phyloP scores from a whole-genome alignment of 306 rosid genomes.

The Heteromeles arbutifolia region DNA sequence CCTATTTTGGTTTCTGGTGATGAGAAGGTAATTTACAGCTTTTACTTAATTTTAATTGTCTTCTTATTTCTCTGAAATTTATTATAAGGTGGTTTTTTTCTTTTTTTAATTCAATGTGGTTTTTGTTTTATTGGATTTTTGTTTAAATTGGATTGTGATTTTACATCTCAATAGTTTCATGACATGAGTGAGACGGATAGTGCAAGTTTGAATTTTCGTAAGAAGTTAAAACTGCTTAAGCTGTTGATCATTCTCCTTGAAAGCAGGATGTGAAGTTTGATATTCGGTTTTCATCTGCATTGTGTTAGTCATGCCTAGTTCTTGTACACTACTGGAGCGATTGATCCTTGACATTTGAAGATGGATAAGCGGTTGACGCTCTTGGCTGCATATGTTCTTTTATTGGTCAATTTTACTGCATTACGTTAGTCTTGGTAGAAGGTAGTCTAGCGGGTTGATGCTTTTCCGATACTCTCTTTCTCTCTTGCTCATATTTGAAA shows the following conservation, averaged over 20 bases:
- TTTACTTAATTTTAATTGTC: neutral
- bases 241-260: neutral
- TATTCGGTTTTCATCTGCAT: neutral
- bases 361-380: neutral
- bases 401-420: neutral
- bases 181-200: neutral
- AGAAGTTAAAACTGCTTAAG: neutral
- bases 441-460: neutral
- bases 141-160: neutral
- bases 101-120: neutral
- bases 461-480: too few species aligned
- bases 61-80: neutral
- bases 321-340: neutral
- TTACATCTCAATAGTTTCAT: neutral
- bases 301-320: neutral
- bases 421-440: constrained; percentile 3
- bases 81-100: neutral
- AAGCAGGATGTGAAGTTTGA: neutral
- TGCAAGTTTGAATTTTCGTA: neutral
- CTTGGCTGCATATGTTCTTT: neutral
- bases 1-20: constrained; percentile 69
- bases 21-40: constrained; percentile 45
- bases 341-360: neutral
- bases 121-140: neutral
- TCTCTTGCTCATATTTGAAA: too few species aligned